A percentile compares a stretch with the other conserved stretches of the same genome.
Evolutionary conservation across 139 green algal species (phyloP).

Genomic region (Chlorella sorokiniana): DNA sequence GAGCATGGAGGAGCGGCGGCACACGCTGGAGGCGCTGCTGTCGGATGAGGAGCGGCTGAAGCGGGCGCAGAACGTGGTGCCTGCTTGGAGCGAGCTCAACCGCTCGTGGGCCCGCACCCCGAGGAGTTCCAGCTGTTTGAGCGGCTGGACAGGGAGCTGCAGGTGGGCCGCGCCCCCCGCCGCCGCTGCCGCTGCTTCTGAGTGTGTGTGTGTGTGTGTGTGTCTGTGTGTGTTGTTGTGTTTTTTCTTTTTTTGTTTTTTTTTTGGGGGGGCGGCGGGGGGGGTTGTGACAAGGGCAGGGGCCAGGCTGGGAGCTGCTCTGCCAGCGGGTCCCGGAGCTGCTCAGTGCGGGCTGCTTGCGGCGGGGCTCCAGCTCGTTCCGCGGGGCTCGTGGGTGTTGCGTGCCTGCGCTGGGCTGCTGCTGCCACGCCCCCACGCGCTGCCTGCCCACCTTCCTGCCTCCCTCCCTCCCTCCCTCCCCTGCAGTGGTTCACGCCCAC

Average conservation of each 20-base stretch:
- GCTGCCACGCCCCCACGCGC: not conserved
- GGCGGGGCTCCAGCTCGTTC: too few relatives aligned
- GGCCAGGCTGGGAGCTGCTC: too few relatives aligned
- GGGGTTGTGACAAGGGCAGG: too few relatives aligned
- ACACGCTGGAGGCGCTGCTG: constrained; percentile 86
- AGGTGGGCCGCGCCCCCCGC: not conserved
- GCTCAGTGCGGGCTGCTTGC: too few relatives aligned
- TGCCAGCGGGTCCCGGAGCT: too few relatives aligned
- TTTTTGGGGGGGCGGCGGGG: too few relatives aligned
- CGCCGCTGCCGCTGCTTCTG: not conserved
- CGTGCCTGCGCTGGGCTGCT: not conserved
- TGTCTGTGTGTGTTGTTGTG: too few relatives aligned
- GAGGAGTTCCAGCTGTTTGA: constrained; percentile 57
- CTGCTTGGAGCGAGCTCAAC: constrained; percentile 65
- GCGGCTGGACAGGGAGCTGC: constrained; percentile 49
- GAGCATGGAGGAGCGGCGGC: constrained; percentile 84
- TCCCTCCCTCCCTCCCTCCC: not conserved
- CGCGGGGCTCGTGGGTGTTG: too few relatives aligned
- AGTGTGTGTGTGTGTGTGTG: too few relatives aligned
- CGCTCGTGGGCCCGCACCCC: not conserved
- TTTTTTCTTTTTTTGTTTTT: too few relatives aligned
- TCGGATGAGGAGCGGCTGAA: constrained; percentile 66
- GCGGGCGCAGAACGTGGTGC: constrained; percentile 65
- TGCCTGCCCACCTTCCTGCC: not conserved
- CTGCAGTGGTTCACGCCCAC: constrained; percentile 35